phyloP scores from a whole-genome alignment of 176 grass and related monocot genomes.

The Secale cereale region DNA sequence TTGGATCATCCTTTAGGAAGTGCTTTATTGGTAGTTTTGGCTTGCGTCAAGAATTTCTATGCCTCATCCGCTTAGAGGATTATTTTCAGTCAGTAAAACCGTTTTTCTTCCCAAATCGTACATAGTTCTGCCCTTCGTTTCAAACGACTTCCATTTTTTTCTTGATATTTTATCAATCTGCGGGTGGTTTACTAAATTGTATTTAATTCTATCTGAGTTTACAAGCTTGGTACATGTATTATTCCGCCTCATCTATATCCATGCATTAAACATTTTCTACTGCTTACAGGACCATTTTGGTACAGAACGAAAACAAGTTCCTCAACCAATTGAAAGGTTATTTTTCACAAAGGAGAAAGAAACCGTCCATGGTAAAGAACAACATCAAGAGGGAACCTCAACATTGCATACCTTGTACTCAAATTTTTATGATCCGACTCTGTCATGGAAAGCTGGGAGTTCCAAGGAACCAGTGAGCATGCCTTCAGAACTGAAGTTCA shows the following conservation, averaged over 20 bases:
- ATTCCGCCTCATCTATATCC: neutral
- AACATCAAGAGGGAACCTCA: slow-evolving; percentile 31
- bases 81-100: neutral
- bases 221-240: slow-evolving; percentile 4
- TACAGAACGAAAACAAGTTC: slow-evolving; percentile 23
- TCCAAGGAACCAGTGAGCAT: slow-evolving; percentile 24
- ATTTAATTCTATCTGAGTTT: neutral
- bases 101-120: neutral
- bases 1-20: neutral
- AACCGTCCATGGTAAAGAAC: slow-evolving; percentile 25
- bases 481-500: slow-evolving; percentile 35
- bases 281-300: slow-evolving; percentile 31
- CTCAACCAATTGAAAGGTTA: slow-evolving; percentile 45
- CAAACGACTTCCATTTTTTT: neutral
- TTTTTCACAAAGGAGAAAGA: slow-evolving; percentile 41
- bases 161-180: neutral
- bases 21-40: slow-evolving; percentile 9
- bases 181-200: neutral
- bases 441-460: slow-evolving; percentile 23
- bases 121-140: neutral
- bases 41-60: neutral
- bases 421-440: slow-evolving; percentile 40
- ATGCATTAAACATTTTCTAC: neutral
- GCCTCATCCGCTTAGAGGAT: neutral
- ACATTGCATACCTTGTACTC: slow-evolving; percentile 25